Evolutionary conservation across 345 rosid genomes (phyloP).

Genomic region (Salix exigua): DNA sequence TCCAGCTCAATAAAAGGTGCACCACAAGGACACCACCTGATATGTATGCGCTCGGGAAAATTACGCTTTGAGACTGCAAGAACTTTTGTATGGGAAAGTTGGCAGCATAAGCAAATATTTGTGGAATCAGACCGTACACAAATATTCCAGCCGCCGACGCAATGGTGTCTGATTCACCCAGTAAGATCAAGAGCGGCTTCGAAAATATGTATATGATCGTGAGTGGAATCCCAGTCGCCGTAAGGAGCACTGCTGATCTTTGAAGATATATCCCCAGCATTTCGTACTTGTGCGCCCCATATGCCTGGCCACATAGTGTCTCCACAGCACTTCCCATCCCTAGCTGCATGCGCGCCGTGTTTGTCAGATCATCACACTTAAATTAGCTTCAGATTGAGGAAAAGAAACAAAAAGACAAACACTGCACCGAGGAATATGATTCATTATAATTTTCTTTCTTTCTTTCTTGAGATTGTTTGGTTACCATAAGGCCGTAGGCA

Average conservation of each 20-base stretch:
- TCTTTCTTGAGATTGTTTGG: neutral
- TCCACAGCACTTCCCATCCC: conserved; percentile 78
- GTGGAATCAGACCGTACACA: conserved; percentile 26
- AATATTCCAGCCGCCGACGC: conserved; percentile 18
- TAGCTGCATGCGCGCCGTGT: neutral
- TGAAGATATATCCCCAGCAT: conserved; percentile 74
- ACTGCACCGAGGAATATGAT: too few species aligned
- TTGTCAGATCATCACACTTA: too few species aligned
- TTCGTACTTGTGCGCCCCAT: conserved; percentile 60
- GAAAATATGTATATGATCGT: conserved; percentile 49
- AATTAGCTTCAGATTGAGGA: too few species aligned
- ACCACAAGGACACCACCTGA: conserved; percentile 3
- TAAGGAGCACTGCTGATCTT: conserved; percentile 54
- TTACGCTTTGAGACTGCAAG: conserved; percentile 26
- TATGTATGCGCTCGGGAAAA: conserved; percentile 24
- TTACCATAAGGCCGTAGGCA: conserved; percentile 20
- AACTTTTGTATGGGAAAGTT: conserved; percentile 30
- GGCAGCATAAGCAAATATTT: conserved; percentile 18
- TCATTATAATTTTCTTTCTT: neutral
- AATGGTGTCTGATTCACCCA: conserved; percentile 17
- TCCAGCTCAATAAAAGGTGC: conserved; percentile 16
- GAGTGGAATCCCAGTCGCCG: conserved; percentile 46
- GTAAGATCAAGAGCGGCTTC: conserved; percentile 39
- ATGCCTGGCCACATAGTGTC: conserved; percentile 79
- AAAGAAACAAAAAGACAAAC: too few species aligned